Percentiles rank a stretch among this genome's conserved stretches.
Evolutionary conservation across 495 filamentous ascomycete species (phyloP).

Genomic region (Aspergillus steynii): DNA sequence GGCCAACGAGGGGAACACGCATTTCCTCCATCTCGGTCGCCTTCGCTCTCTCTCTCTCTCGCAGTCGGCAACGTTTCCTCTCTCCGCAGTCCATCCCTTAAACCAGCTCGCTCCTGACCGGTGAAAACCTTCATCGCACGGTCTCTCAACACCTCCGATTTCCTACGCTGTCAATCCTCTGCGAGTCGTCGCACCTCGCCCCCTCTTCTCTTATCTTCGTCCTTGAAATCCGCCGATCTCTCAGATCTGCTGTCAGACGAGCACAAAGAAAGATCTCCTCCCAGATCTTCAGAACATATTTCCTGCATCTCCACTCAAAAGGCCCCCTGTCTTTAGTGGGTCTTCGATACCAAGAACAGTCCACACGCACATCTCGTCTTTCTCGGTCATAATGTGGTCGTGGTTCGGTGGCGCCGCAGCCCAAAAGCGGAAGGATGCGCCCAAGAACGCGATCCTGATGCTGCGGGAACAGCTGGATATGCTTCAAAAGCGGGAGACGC

Average conservation of each 20-base stretch:
- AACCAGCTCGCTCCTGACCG: not conserved
- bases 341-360: not conserved
- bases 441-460: slow-evolving; percentile 94
- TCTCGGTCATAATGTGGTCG: slow-evolving; percentile 61
- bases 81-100: slow-evolving; percentile 4
- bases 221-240: not conserved
- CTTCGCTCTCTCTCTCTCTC: slow-evolving; percentile 19
- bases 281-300: not conserved
- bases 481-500: slow-evolving; percentile 94
- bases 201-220: not conserved
- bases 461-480: slow-evolving; percentile 90
- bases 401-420: slow-evolving; percentile 82
- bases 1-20: slow-evolving; percentile 39
- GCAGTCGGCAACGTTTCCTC: slow-evolving; percentile 10
- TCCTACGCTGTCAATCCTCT: not conserved
- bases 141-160: not conserved
- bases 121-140: not conserved
- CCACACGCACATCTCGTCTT: not conserved
- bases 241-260: not conserved
- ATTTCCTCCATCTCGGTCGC: slow-evolving; percentile 11
- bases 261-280: not conserved
- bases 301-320: not conserved
- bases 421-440: slow-evolving; percentile 85
- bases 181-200: not conserved
- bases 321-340: not conserved